Percentiles rank a stretch among this genome's conserved stretches.
Conservation (phyloP, 805 yeast species). For the Schizosaccharomyces cryophilus region DNA sequence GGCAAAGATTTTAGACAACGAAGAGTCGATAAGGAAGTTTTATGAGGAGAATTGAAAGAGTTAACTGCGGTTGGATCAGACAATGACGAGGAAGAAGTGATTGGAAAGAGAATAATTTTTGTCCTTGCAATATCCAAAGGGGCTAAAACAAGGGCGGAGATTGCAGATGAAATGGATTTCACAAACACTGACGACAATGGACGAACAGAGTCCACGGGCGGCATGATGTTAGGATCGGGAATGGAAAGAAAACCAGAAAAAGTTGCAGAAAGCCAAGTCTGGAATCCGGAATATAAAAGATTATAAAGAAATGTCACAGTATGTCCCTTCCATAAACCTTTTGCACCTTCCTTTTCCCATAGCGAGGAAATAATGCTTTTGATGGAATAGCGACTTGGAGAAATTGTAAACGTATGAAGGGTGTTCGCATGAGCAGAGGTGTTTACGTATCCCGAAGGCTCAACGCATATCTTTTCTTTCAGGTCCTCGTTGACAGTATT, state of each 20-base stretch:
- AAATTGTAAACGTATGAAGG: not conserved
- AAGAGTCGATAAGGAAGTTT: not conserved
- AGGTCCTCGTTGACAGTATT: not conserved
- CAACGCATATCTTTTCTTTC: not conserved
- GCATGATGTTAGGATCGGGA: constrained; percentile 76
- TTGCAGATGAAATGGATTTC: constrained; percentile 43
- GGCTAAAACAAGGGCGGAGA: constrained; percentile 46
- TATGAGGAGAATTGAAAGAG: constrained; percentile 16
- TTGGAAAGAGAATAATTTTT: constrained; percentile 45
- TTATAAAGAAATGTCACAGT: constrained; percentile 52
- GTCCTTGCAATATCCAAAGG: constrained; percentile 69
- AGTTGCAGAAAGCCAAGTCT: constrained; percentile 81
- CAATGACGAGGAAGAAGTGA: constrained; percentile 35
- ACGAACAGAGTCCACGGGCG: constrained; percentile 54
- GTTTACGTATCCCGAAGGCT: not conserved
- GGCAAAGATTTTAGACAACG: constrained; percentile 4
- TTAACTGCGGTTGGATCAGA: constrained; percentile 31
- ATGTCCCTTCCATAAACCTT: constrained; percentile 37
- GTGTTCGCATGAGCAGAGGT: not conserved
- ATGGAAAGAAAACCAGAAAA: constrained; percentile 55
- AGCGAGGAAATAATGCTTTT: constrained; percentile 10
- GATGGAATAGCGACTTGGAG: not conserved
- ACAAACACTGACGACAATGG: constrained; percentile 43
- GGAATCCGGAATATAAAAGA: constrained; percentile 50
- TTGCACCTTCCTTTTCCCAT: constrained; percentile 39